Base-by-base conservation (phyloP, 2,329 filamentous ascomycete species). In the Colletotrichum salicis region DNA sequence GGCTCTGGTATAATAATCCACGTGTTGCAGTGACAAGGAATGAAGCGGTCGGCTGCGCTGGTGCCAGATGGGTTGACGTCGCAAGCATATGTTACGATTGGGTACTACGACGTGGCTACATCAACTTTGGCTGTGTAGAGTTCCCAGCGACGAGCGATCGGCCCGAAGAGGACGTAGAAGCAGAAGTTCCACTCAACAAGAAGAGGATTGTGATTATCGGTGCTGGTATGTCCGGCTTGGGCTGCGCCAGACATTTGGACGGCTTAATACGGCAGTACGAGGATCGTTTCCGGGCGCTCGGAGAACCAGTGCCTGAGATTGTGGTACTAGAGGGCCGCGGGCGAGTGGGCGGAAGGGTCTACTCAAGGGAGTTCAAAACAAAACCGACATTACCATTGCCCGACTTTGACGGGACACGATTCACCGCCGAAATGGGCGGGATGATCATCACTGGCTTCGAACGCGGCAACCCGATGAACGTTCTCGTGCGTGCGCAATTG, bases 401-500 rank as follows among this genome's bases (percentile, higher is more conserved):
- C 77, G 85, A 75, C 79, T 82, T 89, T 87, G 80, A 88, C 83
- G 87, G 85, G 10, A 88, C 86, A 73, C 85, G 90, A 62, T 93
- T 92, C 78, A 98, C 95, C 24, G 96, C 94, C 37, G 96, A 99
- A 80, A 97, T 98, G 91, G 96, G 96, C 33, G 96, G 96, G 67
- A 97, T 99, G 87, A 98, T 99, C 72, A 95, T 99, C 73, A 98
- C 97, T 41, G 96, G 96, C 0, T 99, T 98, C 79, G 95, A 98
- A 75, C 90, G 94, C 75, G 97, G 97, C 22, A 99, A 99, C 77
- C 96, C 96, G 5, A 84, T 99, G 76, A 97, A 98, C 79, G 90
- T 95, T 60, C 90, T 99, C 71, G 91, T 99, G 68, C 92, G 96
- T 75, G 95, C 94, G 19, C 97, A 99, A 81, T 87, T 99, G 60